A percentile compares a stretch with the other conserved stretches of the same genome.
Conservation (phyloP, 805 yeast genomes). For the Wickerhamomyces bovis region DNA sequence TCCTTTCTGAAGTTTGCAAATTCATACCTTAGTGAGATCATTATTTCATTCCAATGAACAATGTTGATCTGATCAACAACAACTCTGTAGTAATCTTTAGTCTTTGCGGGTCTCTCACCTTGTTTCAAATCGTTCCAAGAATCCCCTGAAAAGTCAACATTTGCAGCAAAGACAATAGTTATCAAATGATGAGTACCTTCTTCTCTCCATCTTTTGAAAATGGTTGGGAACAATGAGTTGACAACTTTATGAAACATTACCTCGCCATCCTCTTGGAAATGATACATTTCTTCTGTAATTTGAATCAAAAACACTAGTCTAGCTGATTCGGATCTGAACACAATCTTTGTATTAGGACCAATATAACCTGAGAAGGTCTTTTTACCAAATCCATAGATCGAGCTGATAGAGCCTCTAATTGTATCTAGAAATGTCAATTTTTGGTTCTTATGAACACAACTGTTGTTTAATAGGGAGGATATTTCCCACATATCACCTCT, state of each 20-base stretch:
- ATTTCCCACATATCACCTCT: constrained; percentile 93
- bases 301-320: constrained; percentile 78
- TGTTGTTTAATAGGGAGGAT: constrained; percentile 51
- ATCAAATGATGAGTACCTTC: constrained; percentile 86
- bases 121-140: constrained; percentile 55
- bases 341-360: constrained; percentile 67
- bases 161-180: constrained; percentile 79
- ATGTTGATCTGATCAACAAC: constrained; percentile 94
- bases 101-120: constrained; percentile 65
- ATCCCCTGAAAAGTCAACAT: constrained; percentile 50
- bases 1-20: constrained; percentile 78
- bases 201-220: constrained; percentile 82
- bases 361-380: constrained; percentile 71
- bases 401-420: constrained; percentile 58
- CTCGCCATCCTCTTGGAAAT: constrained; percentile 94
- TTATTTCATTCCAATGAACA: constrained; percentile 83
- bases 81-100: constrained; percentile 80
- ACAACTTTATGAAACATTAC: constrained; percentile 88
- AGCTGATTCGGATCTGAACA: constrained; percentile 89
- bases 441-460: constrained; percentile 65
- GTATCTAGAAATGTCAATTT: constrained; percentile 54
- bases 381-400: constrained; percentile 58
- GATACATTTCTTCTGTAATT: constrained; percentile 95
- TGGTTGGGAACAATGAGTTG: constrained; percentile 85
- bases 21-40: constrained; percentile 80